Evolutionary conservation across 2,329 filamentous ascomycete species (phyloP).

Genomic region (Cytospora mali): DNA sequence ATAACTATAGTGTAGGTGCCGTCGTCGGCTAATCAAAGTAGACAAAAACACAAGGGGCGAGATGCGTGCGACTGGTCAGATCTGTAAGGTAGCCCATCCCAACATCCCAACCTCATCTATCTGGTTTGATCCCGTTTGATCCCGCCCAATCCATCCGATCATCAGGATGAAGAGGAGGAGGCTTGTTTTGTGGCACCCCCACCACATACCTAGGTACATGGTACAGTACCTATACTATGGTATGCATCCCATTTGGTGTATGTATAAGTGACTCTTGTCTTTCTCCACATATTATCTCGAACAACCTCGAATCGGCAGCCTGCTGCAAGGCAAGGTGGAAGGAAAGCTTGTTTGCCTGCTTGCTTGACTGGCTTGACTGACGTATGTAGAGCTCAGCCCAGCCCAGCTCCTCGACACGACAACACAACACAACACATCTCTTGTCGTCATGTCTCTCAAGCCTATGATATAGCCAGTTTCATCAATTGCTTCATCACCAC

Average conservation of each 20-base stretch:
- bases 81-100: not conserved
- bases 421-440: not conserved
- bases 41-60: not conserved
- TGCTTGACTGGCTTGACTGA: no score
- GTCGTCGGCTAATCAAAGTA: not conserved
- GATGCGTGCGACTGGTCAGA: not conserved
- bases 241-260: not conserved
- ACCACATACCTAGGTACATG: no score
- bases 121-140: not conserved
- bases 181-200: not conserved
- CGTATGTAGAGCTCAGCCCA: not conserved
- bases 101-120: no score
- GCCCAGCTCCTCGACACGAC: not conserved
- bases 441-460: not conserved
- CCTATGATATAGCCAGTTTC: not conserved
- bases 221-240: no score
- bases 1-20: not conserved
- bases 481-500: conserved; percentile 1
- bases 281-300: not conserved
- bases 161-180: not conserved
- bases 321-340: not conserved
- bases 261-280: not conserved
- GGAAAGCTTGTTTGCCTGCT: not conserved
- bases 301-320: not conserved
- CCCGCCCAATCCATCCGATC: not conserved